Conservation (phyloP, 2,329 filamentous ascomycete genomes). For the Colletotrichum sp. region DNA sequence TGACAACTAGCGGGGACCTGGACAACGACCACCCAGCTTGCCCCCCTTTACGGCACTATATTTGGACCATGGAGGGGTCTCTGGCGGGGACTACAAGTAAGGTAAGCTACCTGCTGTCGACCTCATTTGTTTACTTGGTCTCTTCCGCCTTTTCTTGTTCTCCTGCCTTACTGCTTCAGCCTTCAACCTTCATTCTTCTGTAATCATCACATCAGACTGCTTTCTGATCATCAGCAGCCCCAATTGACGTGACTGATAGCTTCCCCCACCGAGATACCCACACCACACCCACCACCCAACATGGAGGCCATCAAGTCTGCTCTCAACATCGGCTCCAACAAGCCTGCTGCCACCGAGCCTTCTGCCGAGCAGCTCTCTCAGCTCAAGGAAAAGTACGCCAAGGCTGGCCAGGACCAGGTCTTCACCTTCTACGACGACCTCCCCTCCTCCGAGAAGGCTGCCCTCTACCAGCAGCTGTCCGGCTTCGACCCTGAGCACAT, state of each 20-base stretch:
- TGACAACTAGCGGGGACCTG: constrained; percentile 13
- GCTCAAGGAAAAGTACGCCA: constrained; percentile 74
- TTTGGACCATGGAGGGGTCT: constrained; percentile 18
- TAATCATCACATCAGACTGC: not conserved
- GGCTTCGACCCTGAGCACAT: constrained; percentile 85
- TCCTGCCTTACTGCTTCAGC: not conserved
- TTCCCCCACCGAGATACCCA: not conserved
- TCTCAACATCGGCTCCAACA: constrained; percentile 40
- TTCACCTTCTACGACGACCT: constrained; percentile 87
- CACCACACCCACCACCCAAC: constrained; percentile 20
- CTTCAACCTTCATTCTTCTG: not conserved
- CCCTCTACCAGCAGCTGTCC: constrained; percentile 81
- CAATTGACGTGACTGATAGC: not conserved
- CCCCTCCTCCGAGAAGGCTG: constrained; percentile 72
- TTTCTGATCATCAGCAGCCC: not conserved
- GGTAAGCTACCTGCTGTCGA: constrained; percentile 7
- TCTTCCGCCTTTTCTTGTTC: constrained; percentile 6
- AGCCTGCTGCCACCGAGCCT: constrained; percentile 53
- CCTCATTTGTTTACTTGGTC: constrained; percentile 1
- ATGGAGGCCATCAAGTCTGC: constrained; percentile 52
- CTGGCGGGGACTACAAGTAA: constrained; percentile 22
- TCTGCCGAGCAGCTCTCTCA: constrained; percentile 69
- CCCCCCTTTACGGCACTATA: constrained; percentile 14
- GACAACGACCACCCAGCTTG: constrained; percentile 10
- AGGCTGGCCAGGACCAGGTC: constrained; percentile 80